Percentiles rank a stretch among this genome's conserved stretches.
These are phyloP conservation scores for Kokia cookei DNA, from an alignment of 441 rosid genomes.

Conservation along the genomic window DNA sequence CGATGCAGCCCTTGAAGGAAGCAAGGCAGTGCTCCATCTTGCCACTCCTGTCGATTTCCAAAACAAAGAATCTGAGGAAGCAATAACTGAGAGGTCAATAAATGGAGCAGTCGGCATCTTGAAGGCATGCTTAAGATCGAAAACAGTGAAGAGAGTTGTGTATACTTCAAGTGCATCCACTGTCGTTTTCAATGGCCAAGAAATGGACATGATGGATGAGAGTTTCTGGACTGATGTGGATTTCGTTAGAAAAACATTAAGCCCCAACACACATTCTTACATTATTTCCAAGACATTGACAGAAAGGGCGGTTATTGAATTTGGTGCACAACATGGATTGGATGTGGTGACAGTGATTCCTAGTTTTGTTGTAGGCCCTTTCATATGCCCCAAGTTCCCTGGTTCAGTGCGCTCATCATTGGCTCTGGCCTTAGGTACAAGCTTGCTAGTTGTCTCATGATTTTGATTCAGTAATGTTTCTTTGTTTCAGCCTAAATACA, in stretches of 20 bases:
- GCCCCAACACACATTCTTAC: not conserved
- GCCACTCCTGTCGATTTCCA: conserved; percentile 25
- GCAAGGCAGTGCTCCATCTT: conserved; percentile 32
- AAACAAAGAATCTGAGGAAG: not conserved
- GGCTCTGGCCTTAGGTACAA: conserved; percentile 24
- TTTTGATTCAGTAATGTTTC: too few species aligned
- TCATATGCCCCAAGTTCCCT: conserved; percentile 30
- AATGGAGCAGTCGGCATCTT: conserved; percentile 34
- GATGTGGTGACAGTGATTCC: conserved; percentile 30
- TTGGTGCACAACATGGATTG: conserved; percentile 24
- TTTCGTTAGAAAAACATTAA: not conserved
- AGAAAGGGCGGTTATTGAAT: conserved; percentile 24
- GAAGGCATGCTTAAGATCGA: conserved; percentile 26
- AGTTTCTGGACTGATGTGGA: conserved; percentile 30
- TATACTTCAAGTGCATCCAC: conserved; percentile 25
- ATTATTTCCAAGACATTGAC: conserved; percentile 27
- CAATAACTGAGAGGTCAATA: conserved; percentile 30
- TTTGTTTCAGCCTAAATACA: too few species aligned
- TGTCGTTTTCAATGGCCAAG: not conserved
- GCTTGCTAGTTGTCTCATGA: conserved; percentile 1
- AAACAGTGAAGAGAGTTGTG: conserved; percentile 31
- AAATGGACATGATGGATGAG: conserved; percentile 26
- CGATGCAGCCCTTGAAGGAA: conserved; percentile 22
- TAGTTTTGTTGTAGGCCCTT: conserved; percentile 31
- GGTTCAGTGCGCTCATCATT: conserved; percentile 18